Evolutionary conservation across 768 basidiomycete species (phyloP), one percentile per base, ranked within the genome.

Genomic region (Calocera viscosa): DNA sequence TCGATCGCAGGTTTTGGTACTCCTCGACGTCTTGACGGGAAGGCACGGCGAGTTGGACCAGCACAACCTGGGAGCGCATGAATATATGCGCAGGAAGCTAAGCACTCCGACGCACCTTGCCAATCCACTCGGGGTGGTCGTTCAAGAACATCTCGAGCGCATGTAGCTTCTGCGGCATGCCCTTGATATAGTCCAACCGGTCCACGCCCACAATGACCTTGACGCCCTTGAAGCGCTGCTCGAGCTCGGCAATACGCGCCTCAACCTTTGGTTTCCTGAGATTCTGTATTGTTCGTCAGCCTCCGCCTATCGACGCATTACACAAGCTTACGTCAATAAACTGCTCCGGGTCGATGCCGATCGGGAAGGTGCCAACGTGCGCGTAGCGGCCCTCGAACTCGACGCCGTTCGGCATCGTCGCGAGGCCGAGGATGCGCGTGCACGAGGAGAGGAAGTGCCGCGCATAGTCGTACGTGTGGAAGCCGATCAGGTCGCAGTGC

Each of bases 401-500:
- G 71, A 98, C 91, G 49, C 95, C 93, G 74, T 98, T 98, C 1
- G 96, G 96, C 90, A 96, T 93, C 1, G 96, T 98, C 16, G 92
- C 87, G 34, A 98, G 82, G 35, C 89, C 89, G 40, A 99, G 86
- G 70, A 99, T 95, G 49, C 96, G 89, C 1, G 96, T 97, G 77
- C 94, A 97, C 47, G 93, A 95, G 8, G 95, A 98, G 63, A 99
- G 82, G 85, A 99, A 99, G 77, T 99, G 96, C 43, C 96, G 94
- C 1, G 96, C 96, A 74, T 99, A 99, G 77, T 99, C 96, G 77
- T 95, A 99, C 10, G 96, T 99, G 80, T 99, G 96, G 85, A 98
- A 99, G 16, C 96, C 96, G 73, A 99, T 93, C 69, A 99, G 83
- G 74, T 99, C 95, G 73, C 91, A 97, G 76, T 94, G 92, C 16